Base-by-base conservation (phyloP, 148 eudicot species). In the Cornus kousa region DNA sequence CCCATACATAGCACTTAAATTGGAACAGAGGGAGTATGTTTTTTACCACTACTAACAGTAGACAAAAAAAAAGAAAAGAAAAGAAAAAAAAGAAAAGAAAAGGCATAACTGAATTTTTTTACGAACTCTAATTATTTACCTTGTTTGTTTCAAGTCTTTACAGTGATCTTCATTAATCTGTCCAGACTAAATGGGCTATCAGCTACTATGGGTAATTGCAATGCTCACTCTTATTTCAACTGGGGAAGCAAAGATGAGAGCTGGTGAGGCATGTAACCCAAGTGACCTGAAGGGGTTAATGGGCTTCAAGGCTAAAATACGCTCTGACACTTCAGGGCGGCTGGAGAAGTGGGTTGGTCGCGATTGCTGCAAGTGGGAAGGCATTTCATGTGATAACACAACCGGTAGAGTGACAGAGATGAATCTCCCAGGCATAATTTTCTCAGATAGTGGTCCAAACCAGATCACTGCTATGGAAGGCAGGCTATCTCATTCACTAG, bases 331-430 rank as follows among this genome's bases (percentile, higher is more conserved):
- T 33, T 88, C 91, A 0, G 79, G 78, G 5, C 83, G 91, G 69
- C 82, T 88, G 0, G 62, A 66, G 5, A 86, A 70, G 43, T 90
- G 93, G 93, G 77, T 70, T 0, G 93, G 91, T 3, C 62, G 3
- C 62, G 70, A 46, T 13, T 90, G 93, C 74, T 90, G 91, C 73
- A 37, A 74, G n/a, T 90, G 90, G 91, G 83, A 74, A 7, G 90
- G 90, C 16, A 88, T 88, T 35, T 28, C 68, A 37, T 90, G 94
- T 71, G 81, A 83, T 23, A 85, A 68, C 5, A 72, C 12, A 13
- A 87, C 89, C 4, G 86, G 85, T 40, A 83, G 92, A 82, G 92
- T 91, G n/a, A 85, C 75, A 10, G 75, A 87, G 78, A 70, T 89
- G n/a, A 79, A 83, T 71, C 91, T 91, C 32, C 88, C 90, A 0